Evolutionary conservation across 306 rosid genomes (phyloP).

Genomic region (Medicago truncatula): MtrunA17r5.0-ANR NC_053042.1:50471001-50471500

Average conservation of each 20-base stretch:
- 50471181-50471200: neutral
- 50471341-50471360: slow-evolving; percentile 41
- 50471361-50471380: slow-evolving; percentile 16
- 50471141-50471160: neutral
- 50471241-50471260: slow-evolving; percentile 14
- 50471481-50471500: slow-evolving; percentile 1
- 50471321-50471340: slow-evolving; percentile 32
- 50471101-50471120: neutral
- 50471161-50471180: neutral
- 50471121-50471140: neutral
- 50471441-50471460: slow-evolving; percentile 16
- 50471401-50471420: slow-evolving; percentile 28
- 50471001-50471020: no score
- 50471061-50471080: neutral
- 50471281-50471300: slow-evolving; percentile 17
- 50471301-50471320: slow-evolving; percentile 35
- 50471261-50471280: slow-evolving; percentile 27
- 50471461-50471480: neutral
- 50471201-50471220: neutral
- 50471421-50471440: slow-evolving; percentile 32
- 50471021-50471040: no score
- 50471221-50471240: slow-evolving; percentile 9
- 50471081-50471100: neutral
- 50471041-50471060: neutral
- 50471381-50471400: slow-evolving; percentile 18